Percentiles rank a stretch among this genome's conserved stretches.
Conservation (phyloP, 331 rosid species). For the Acacia pycnantha region DNA sequence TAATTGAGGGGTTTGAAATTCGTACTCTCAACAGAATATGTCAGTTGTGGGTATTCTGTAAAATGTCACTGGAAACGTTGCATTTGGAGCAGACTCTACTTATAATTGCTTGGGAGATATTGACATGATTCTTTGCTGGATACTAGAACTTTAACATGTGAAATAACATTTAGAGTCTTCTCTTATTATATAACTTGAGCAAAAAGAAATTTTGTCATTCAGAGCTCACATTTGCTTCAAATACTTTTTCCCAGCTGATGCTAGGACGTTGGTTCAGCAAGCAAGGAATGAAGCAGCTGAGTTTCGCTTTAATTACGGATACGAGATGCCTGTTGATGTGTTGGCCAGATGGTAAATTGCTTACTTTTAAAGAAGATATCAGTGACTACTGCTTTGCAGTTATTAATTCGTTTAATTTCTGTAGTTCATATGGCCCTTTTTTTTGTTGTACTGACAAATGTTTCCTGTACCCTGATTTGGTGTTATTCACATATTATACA, state of each 20-base stretch:
- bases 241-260: conserved; percentile 75
- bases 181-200: background rate
- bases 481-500: background rate
- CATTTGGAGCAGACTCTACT: background rate
- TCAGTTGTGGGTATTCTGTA: background rate
- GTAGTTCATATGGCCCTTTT: conserved; percentile 1
- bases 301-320: conserved; percentile 90
- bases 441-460: background rate
- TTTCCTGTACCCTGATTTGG: background rate
- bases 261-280: conserved; percentile 92
- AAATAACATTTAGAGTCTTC: background rate
- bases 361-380: background rate
- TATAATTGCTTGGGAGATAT: background rate
- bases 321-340: conserved; percentile 95
- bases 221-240: conserved; percentile 23
- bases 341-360: conserved; percentile 74
- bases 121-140: background rate
- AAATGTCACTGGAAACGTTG: background rate
- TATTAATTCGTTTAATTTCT: conserved; percentile 4
- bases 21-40: conserved; percentile 1
- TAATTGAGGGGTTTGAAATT: background rate
- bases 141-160: conserved; percentile 18
- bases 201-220: background rate
- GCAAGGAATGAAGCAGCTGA: conserved; percentile 99
- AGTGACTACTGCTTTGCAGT: conserved; percentile 9